phyloP scores from a whole-genome alignment of 169 alveolate species.

The Blepharisma undulans region DNA sequence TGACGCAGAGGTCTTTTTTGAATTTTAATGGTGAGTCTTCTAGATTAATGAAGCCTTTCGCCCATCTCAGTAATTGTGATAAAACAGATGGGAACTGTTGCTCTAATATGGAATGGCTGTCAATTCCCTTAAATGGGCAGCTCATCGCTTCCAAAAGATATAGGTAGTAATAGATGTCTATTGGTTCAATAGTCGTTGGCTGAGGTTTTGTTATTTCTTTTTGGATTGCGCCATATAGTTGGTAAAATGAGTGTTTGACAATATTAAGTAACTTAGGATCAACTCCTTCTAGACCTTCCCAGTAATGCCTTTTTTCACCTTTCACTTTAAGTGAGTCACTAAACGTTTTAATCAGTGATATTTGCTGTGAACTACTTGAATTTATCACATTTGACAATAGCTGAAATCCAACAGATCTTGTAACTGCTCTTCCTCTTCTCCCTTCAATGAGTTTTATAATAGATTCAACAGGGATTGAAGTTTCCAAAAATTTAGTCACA shows the following conservation, averaged over 20 bases:
- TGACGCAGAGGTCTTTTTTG: background rate
- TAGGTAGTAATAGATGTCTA: background rate
- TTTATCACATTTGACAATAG: background rate
- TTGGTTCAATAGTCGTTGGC: background rate
- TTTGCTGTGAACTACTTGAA: background rate
- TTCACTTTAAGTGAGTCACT: background rate
- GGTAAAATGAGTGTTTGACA: background rate
- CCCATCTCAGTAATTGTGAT: background rate
- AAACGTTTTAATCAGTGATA: background rate
- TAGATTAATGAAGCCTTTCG: background rate
- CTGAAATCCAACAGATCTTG: slow-evolving; percentile 18
- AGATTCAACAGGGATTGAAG: background rate
- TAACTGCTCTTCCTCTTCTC: slow-evolving; percentile 23
- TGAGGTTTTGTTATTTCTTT: background rate
- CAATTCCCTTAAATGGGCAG: background rate
- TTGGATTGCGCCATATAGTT: background rate
- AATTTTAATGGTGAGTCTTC: background rate
- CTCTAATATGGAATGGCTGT: background rate
- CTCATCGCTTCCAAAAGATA: slow-evolving; percentile 11
- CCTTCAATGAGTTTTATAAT: slow-evolving; percentile 5
- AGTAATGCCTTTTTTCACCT: background rate
- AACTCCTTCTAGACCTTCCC: slow-evolving; percentile 22
- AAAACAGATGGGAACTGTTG: background rate
- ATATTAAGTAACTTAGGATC: background rate
- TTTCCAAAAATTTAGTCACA: slow-evolving; percentile 14